Conservation (phyloP, 495 filamentous ascomycete species). For the Xylaria scruposa region DNA sequence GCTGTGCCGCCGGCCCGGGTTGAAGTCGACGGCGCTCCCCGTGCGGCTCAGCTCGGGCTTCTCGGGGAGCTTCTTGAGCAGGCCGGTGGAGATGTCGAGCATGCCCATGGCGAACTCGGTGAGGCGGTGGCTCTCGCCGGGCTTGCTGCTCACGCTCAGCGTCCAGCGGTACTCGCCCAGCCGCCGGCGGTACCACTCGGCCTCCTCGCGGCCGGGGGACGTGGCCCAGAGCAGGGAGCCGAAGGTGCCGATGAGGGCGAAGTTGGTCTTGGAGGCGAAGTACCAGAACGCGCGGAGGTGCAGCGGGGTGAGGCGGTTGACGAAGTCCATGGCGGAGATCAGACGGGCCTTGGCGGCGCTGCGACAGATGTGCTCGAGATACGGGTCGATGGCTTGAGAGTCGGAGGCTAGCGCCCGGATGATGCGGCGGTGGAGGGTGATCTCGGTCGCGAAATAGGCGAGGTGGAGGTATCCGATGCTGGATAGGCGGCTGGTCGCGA, state of each 20-base stretch:
- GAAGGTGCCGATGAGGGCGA: slow-evolving; percentile 82
- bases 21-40: slow-evolving; percentile 51
- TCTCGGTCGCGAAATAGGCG: slow-evolving; percentile 83
- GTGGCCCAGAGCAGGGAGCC: slow-evolving; percentile 85
- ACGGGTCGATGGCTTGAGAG: slow-evolving; percentile 60
- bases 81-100: slow-evolving; percentile 66
- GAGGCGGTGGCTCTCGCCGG: slow-evolving; percentile 69
- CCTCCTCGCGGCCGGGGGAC: slow-evolving; percentile 84
- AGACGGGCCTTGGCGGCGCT: slow-evolving; percentile 83
- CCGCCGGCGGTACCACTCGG: slow-evolving; percentile 89
- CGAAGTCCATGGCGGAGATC: slow-evolving; percentile 80
- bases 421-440: slow-evolving; percentile 83
- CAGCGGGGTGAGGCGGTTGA: slow-evolving; percentile 72
- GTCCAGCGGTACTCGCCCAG: slow-evolving; percentile 95
- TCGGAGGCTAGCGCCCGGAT: slow-evolving; percentile 69
- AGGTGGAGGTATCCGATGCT: slow-evolving; percentile 79
- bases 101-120: slow-evolving; percentile 78
- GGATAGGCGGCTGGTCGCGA: slow-evolving; percentile 54
- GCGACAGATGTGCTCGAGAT: slow-evolving; percentile 92
- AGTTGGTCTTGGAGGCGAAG: slow-evolving; percentile 80
- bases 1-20: slow-evolving; percentile 45
- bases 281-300: slow-evolving; percentile 82
- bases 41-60: slow-evolving; percentile 58
- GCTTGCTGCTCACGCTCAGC: slow-evolving; percentile 80
- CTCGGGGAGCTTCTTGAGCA: slow-evolving; percentile 63